These are phyloP conservation scores for Phytophthora niederhauseri DNA, from an alignment of 352 stramenopile species.

Conservation along the genomic window DNA sequence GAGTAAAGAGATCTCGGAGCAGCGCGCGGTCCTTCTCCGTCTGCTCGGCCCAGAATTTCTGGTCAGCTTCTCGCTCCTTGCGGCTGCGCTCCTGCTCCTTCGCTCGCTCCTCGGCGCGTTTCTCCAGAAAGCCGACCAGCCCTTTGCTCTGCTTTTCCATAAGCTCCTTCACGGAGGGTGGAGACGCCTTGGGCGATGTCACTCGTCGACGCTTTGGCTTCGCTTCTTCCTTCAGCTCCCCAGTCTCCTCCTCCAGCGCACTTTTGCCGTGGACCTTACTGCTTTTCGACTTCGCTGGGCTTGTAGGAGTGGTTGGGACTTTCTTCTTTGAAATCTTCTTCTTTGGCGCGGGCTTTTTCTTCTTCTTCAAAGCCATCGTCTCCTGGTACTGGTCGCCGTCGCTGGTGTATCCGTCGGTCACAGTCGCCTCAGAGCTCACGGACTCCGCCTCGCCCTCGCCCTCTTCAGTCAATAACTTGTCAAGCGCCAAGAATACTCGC, in stretches of 20 bases:
- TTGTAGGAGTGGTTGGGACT: not conserved
- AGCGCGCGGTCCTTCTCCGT: constrained; percentile 30
- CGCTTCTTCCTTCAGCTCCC: constrained; percentile 7
- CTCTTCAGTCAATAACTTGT: constrained; percentile 13
- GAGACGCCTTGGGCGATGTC: not conserved
- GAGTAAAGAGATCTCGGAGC: constrained; percentile 23
- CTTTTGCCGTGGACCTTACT: not conserved
- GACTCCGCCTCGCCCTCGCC: constrained; percentile 8
- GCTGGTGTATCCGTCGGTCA: constrained; percentile 1
- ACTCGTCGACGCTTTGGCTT: constrained; percentile 20
- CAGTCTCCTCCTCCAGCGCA: constrained; percentile 22
- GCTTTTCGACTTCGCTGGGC: not conserved
- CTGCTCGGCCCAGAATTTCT: constrained; percentile 28
- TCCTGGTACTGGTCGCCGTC: constrained; percentile 23
- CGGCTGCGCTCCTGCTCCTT: constrained; percentile 19
- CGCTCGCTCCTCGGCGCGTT: constrained; percentile 19
- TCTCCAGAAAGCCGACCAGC: constrained; percentile 19
- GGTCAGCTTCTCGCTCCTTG: constrained; percentile 27
- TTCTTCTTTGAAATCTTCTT: not conserved
- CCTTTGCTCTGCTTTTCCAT: constrained; percentile 20
- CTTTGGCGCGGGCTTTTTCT: constrained; percentile 3
- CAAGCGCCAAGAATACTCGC: constrained; percentile 11
- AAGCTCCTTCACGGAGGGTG: constrained; percentile 14
- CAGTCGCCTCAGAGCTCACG: constrained; percentile 5
- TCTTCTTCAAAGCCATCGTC: constrained; percentile 7